Percentiles rank a stretch among this genome's conserved stretches.
Evolutionary conservation across 495 filamentous ascomycete species (phyloP).

Genomic region (Massariosphaeria phaeospora): DNA sequence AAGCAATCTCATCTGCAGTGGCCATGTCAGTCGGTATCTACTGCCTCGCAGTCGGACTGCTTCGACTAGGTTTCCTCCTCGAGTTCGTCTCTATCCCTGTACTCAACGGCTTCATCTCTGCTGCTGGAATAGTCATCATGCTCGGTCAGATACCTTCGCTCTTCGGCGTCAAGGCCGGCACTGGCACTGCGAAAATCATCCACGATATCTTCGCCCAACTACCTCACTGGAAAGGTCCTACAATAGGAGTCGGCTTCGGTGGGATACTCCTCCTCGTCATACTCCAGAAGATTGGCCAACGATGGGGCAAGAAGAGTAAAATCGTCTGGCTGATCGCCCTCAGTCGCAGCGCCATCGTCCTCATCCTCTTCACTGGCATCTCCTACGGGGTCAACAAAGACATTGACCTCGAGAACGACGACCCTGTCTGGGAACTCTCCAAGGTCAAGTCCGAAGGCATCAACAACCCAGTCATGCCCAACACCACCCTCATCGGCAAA

Average conservation of each 20-base stretch:
- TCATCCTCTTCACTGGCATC: slow-evolving; percentile 87
- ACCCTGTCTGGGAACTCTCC: slow-evolving; percentile 31
- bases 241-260: slow-evolving; percentile 47
- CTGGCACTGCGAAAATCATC: slow-evolving; percentile 43
- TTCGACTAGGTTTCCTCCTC: slow-evolving; percentile 82
- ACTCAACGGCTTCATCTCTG: slow-evolving; percentile 95
- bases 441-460: slow-evolving; percentile 46
- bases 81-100: slow-evolving; percentile 89
- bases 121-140: slow-evolving; percentile 84
- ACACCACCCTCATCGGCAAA: slow-evolving; percentile 28
- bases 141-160: slow-evolving; percentile 57
- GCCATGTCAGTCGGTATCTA: slow-evolving; percentile 51
- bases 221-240: slow-evolving; percentile 42
- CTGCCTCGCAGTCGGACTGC: slow-evolving; percentile 50
- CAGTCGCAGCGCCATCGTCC: slow-evolving; percentile 87
- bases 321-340: slow-evolving; percentile 72
- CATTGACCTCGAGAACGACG: slow-evolving; percentile 41
- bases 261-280: slow-evolving; percentile 43
- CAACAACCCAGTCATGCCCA: slow-evolving; percentile 40
- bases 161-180: slow-evolving; percentile 37
- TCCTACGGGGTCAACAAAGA: slow-evolving; percentile 72
- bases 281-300: slow-evolving; percentile 46
- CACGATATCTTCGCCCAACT: slow-evolving; percentile 44
- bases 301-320: slow-evolving; percentile 40
- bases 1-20: slow-evolving; percentile 47